Base-by-base conservation (phyloP, 116 monocot genomes). In the Posidonia oceanica region DNA sequence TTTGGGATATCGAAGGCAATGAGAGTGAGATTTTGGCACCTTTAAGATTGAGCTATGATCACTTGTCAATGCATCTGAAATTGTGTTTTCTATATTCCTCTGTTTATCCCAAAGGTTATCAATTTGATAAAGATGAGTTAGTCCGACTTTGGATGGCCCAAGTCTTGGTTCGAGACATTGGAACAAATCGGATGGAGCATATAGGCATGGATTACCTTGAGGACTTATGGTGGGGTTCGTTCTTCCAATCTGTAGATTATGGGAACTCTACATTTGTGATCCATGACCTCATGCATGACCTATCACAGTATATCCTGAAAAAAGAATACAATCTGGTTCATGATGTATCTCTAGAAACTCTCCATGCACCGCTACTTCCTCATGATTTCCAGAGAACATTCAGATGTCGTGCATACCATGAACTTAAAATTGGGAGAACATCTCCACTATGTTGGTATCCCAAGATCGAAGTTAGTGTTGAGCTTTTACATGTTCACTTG, bases 281-380 rank as follows among this genome's bases (percentile, higher is more conserved):
- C 36, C 36, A 63, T 63, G 63, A 63, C 22, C 36, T 63, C 5
- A n/a, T 63, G 21, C 63, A 63, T 63, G 63, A 63, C 22, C 21
- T 63, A 6, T 17, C 63, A 2, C 21, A 37, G 14, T 63, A 63
- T 36, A 37, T 63, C 36, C 36, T 37, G 39, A 29, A 2, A 11
- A 37, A 8, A 36, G 63, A 37, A 63, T 22, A 29, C 8, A 21
- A 39, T 63, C 4, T 13, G 22, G 63, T 3, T 14, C 1, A 36
- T 3, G 63, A 36, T 14, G 3, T 5, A 6, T 21, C 16, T 58
- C 15, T 29, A 36, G 13, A 63, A 21, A 13, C 29, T 63, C 36
- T 36, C 63, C 14, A 48, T 63, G 29, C 36, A 3, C 15, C 63
- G 7, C 22, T 63, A 5, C 36, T 63, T 37, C 36, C 37, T 12